Conservation (phyloP, 2,329 filamentous ascomycete genomes). For the Mollisia scopiformis region DNA sequence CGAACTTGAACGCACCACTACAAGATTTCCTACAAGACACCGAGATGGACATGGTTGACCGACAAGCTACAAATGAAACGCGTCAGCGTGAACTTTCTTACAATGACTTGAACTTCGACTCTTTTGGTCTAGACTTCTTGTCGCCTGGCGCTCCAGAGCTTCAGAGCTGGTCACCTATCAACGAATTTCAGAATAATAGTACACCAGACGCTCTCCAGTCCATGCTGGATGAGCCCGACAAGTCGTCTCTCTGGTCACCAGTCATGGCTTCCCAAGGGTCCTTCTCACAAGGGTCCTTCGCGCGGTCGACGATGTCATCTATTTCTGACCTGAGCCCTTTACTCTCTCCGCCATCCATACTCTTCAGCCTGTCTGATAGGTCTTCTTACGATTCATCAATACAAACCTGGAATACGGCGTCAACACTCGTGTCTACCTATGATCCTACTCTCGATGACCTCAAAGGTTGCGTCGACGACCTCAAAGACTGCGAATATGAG, state of each 20-base stretch:
- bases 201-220: neutral
- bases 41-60: neutral
- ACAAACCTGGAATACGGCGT: neutral
- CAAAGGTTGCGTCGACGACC: neutral
- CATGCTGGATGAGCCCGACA: neutral
- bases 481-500: neutral
- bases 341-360: neutral
- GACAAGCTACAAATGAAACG: neutral
- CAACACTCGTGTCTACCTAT: neutral
- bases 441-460: neutral
- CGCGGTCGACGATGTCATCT: neutral
- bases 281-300: neutral
- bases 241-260: neutral
- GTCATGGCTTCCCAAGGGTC: neutral
- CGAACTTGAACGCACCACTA: neutral
- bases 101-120: neutral
- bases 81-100: neutral
- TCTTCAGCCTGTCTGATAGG: neutral
- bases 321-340: neutral
- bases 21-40: neutral
- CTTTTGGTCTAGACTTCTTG: neutral
- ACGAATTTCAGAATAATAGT: neutral
- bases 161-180: slow-evolving; percentile 12
- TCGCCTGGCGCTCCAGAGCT: neutral
- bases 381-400: neutral